Base-by-base conservation (phyloP, 2,329 filamentous ascomycete genomes). In the Alternaria conjuncta region DNA sequence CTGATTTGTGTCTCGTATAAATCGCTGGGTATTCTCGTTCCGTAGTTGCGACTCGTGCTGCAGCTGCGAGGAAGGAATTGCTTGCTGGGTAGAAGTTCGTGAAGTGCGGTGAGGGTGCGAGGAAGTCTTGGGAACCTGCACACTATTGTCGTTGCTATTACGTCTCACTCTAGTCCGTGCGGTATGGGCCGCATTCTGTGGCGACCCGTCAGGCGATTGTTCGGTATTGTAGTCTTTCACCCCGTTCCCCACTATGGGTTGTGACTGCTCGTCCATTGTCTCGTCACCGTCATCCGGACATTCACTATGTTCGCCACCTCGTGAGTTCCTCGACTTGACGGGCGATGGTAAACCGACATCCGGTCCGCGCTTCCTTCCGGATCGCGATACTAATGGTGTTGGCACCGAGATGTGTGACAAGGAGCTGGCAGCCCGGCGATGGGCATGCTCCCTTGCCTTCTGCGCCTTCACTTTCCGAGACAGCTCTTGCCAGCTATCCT, bases 61-160 rank as follows among this genome's bases (percentile, higher is more conserved):
- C 5, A 68, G 51, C 53, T 73, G 74, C 20, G 70, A 73, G 11
- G 70, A 61, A 11, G 71, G 66, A 21, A 41, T 74, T 49, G 57
- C 55, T 11, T 51, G 65, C 53, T 68, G 74, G 43, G 73, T 69
- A n/a, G 55, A 66, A 23, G 70, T 66, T 32, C 53, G 70, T 6
- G 65, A 57, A 26, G 69, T 71, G 15, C 64, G 69, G 10, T 65
- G 65, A 15, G 77, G 77, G 49, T 79, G 74, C 21, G 79, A 80
- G 15, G 79, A 80, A 15, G 78, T 80, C 54, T 78, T 75, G 7
- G 78, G 78, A 20, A 81, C 78, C 58, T 78, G 74, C 7, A 81
- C 67, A 9, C 58, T 72, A 49, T 72, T 71, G 21, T 67, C 64
- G 15, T 61, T 60, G 54, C 65, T 69, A 45, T 67, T 67, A 32